Evolutionary conservation across 805 yeast species (phyloP).

Genomic region (Hanseniaspora clermontiae): DNA sequence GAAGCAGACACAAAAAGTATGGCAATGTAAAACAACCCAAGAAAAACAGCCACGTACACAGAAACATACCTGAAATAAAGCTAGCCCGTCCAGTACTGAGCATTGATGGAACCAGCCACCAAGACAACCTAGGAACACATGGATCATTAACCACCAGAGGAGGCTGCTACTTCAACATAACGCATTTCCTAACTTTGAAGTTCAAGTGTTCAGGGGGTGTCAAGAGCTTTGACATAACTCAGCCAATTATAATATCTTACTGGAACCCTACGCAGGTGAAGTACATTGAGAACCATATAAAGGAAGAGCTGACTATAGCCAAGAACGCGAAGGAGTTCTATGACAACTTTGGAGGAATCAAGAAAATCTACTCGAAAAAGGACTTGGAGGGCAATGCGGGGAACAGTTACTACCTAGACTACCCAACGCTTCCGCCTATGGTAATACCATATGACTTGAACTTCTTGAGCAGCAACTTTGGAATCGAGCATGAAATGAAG

Average conservation of each 20-base stretch:
- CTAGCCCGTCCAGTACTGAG: background rate
- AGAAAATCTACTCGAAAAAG: slow-evolving; percentile 23
- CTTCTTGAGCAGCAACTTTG: background rate
- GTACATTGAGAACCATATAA: slow-evolving; percentile 41
- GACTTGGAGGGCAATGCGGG: background rate
- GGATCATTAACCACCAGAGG: slow-evolving; percentile 41
- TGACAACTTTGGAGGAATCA: slow-evolving; percentile 28
- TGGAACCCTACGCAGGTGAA: slow-evolving; percentile 38
- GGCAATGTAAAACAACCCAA: background rate
- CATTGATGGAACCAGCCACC: slow-evolving; percentile 16
- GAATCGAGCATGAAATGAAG: slow-evolving; percentile 6
- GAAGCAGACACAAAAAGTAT: background rate
- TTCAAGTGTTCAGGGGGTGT: slow-evolving; percentile 35
- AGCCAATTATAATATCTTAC: slow-evolving; percentile 45
- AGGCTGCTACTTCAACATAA: slow-evolving; percentile 34
- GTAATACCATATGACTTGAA: slow-evolving; percentile 19
- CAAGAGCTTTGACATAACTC: slow-evolving; percentile 37
- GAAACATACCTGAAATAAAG: slow-evolving; percentile 11
- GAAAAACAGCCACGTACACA: background rate
- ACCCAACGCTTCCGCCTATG: slow-evolving; percentile 29
- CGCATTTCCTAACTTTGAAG: slow-evolving; percentile 40
- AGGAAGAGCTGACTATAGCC: slow-evolving; percentile 40
- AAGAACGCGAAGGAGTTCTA: slow-evolving; percentile 27
- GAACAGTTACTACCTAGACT: slow-evolving; percentile 21
- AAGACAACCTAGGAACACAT: slow-evolving; percentile 23